Evolutionary conservation across 1,284 basidiomycete species (phyloP), one percentile per base, ranked within the genome.

Genomic region (Cryptococcus floricola): DNA sequence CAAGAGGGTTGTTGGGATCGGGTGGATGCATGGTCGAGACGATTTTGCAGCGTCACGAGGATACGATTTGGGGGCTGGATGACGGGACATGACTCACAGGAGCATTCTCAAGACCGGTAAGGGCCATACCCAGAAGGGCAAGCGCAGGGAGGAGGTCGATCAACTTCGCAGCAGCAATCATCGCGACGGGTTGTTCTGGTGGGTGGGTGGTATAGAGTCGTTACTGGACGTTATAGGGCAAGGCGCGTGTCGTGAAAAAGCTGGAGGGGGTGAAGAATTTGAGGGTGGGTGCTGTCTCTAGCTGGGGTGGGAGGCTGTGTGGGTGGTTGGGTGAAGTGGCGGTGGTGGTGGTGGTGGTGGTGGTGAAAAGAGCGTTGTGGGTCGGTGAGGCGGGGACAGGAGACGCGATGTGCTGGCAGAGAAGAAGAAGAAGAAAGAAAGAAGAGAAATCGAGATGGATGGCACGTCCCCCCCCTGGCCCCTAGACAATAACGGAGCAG

Each of bases 81-180:
- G 4, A 25, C 39, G 14, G 46, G 6, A 46, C 18, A 18, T 23
- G 13, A 69, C 67, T 66, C 53, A 70, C 67, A 5, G 66, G 62
- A 16, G 61, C 53, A 19, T 52, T 48, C 59, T 68, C 68, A 34
- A 68, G 14, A 56, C 63, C 64, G 23, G 58, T 63, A 57, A 70
- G 54, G 34, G 64, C 62, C 42, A 65, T 23, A 9, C 61, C 64
- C 13, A 66, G 25, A 13, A 70, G 59, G 25, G 67, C 67, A 37
- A 70, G 62, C 38, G 61, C 53, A 13, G 68, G 67, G 16, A 70
- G 49, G 16, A 70, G 43, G 44, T 62, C 63, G 54, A 65, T 16
- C 41, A 68, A 48, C 25, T 56, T 51, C 34, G 48, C 42, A 28
- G 57, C 50, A 47, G 54, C 52, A 8, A 54, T 50, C 59, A 59